Evolutionary conservation across 108 stramenopile genomes (phyloP).

Genomic region (Cyclotella choctawhatcheeana): DNA sequence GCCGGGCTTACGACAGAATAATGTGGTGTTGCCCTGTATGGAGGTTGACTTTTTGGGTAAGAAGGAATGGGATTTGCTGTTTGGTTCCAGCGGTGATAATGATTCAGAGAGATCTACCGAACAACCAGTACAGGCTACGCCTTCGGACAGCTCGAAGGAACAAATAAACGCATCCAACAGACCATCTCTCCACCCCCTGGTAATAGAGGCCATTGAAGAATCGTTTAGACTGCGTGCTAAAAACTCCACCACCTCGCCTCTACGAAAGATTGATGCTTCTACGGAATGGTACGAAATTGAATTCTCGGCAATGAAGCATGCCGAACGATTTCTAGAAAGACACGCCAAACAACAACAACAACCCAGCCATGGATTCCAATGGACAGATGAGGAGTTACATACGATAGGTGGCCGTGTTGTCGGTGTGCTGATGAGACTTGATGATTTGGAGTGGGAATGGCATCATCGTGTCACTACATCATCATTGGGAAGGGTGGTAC

Average conservation of each 20-base stretch:
- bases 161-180: conserved; percentile 5
- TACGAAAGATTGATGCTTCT: conserved; percentile 36
- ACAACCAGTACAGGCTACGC: not conserved
- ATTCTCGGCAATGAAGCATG: conserved; percentile 55
- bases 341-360: conserved; percentile 58
- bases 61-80: conserved; percentile 28
- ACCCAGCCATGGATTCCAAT: no score
- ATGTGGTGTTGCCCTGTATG: conserved; percentile 46
- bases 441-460: conserved; percentile 68
- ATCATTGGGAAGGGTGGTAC: conserved; percentile 27
- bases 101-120: not conserved
- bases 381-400: conserved; percentile 67
- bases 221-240: conserved; percentile 64
- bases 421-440: conserved; percentile 77
- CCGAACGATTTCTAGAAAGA: conserved; percentile 58
- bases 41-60: conserved; percentile 45
- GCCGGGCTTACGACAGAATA: conserved; percentile 44
- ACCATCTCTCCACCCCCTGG: conserved; percentile 84
- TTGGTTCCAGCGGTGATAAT: conserved; percentile 5
- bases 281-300: conserved; percentile 54
- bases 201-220: conserved; percentile 81
- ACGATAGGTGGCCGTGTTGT: conserved; percentile 84
- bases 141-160: not conserved
- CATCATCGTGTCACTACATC: conserved; percentile 49
- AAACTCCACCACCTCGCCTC: conserved; percentile 40